A percentile compares a stretch with the other conserved stretches of the same genome.
Conservation (phyloP, 2,329 filamentous ascomycete genomes). For the Claviceps spartinae region DNA sequence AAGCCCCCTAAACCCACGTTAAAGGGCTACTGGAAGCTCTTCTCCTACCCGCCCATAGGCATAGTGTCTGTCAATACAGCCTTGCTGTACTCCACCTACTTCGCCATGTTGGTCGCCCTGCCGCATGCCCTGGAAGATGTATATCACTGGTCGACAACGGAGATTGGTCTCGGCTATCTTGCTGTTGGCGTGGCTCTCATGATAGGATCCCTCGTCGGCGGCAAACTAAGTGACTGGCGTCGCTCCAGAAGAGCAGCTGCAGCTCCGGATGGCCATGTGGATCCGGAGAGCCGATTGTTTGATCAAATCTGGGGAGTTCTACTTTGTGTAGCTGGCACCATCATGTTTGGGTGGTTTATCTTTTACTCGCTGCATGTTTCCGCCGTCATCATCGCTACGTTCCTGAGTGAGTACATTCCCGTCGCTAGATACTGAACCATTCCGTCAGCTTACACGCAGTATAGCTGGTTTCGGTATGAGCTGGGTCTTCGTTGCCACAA, state of each 20-base stretch:
- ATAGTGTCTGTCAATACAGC: slow-evolving; percentile 21
- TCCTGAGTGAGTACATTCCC: slow-evolving; percentile 13
- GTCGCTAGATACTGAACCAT: not conserved
- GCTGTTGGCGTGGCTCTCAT: slow-evolving; percentile 13
- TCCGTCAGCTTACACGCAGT: slow-evolving; percentile 3
- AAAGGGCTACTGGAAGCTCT: slow-evolving; percentile 15
- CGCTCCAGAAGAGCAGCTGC: slow-evolving; percentile 11
- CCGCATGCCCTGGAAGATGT: slow-evolving; percentile 16
- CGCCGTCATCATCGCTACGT: slow-evolving; percentile 16
- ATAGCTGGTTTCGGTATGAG: slow-evolving; percentile 22
- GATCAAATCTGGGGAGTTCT: slow-evolving; percentile 27
- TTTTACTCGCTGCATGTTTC: slow-evolving; percentile 15
- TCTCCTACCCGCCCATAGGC: slow-evolving; percentile 19
- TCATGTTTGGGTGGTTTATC: slow-evolving; percentile 29
- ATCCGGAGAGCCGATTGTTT: slow-evolving; percentile 24
- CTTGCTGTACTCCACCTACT: slow-evolving; percentile 20
- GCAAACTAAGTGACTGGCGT: slow-evolving; percentile 24
- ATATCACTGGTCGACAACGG: slow-evolving; percentile 21
- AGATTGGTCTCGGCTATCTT: slow-evolving; percentile 23
- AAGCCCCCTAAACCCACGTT: slow-evolving; percentile 17
- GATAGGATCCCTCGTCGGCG: slow-evolving; percentile 22
- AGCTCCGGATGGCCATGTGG: slow-evolving; percentile 9
- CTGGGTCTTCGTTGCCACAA: slow-evolving; percentile 28
- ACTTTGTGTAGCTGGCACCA: slow-evolving; percentile 21
- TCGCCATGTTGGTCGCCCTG: slow-evolving; percentile 17